A percentile compares a stretch with the other conserved stretches of the same genome.
phyloP scores from a whole-genome alignment of 169 alveolate species.

The Eimeria sp. region DNA sequence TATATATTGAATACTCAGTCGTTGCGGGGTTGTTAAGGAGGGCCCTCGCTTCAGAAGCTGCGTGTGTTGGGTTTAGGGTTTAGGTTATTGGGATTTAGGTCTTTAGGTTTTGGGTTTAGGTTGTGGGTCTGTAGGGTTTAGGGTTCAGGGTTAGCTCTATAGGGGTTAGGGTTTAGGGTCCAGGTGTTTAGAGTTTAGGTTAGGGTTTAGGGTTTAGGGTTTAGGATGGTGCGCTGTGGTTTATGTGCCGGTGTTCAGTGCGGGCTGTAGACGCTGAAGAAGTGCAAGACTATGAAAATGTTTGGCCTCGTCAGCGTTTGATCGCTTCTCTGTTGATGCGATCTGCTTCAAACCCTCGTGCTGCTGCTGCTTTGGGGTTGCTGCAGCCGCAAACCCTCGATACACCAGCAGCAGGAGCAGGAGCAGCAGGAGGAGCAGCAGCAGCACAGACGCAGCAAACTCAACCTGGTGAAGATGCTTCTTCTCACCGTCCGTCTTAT shows the following conservation, averaged over 20 bases:
- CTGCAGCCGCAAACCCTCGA: neutral
- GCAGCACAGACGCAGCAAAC: too few species aligned
- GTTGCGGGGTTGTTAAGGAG: too few species aligned
- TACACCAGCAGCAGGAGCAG: neutral
- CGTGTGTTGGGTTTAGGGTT: too few species aligned
- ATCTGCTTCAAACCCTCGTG: neutral
- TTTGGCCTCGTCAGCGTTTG: neutral
- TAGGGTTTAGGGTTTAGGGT: too few species aligned
- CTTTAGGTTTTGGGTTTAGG: too few species aligned
- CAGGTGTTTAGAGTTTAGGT: neutral
- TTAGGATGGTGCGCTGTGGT: neutral
- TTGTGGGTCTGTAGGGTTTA: too few species aligned
- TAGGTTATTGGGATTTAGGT: too few species aligned
- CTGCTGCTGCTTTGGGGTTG: conserved; percentile 26
- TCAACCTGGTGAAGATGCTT: neutral
- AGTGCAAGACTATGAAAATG: neutral
- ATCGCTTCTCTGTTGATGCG: conserved; percentile 3
- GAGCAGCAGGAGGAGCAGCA: too few species aligned
- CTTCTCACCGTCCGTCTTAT: neutral
- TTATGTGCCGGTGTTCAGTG: neutral
- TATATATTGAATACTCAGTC: too few species aligned
- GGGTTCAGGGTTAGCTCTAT: too few species aligned
- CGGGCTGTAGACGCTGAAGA: neutral
- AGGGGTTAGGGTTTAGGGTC: neutral
- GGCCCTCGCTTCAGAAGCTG: too few species aligned